Percentiles rank a stretch among this genome's conserved stretches.
Conservation (phyloP, 2,329 filamentous ascomycete species). For the Ceratocystis smalleyi region DNA sequence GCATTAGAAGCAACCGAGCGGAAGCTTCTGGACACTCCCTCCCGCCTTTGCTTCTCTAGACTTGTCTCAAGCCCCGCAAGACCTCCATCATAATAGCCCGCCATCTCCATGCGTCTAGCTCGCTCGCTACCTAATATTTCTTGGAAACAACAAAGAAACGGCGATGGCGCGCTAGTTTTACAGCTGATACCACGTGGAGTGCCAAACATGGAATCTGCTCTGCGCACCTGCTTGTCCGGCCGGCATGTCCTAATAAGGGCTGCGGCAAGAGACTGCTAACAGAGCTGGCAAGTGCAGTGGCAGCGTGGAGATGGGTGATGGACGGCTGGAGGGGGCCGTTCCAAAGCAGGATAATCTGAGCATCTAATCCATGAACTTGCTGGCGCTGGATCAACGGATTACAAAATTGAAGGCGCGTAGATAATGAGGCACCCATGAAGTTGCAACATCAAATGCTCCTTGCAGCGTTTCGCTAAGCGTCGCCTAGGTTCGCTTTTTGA, state of each 20-base stretch:
- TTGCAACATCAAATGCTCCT: constrained; percentile 27
- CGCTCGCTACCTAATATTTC: constrained; percentile 64
- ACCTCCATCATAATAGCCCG: constrained; percentile 34
- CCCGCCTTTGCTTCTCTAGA: constrained; percentile 57
- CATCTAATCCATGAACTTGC: constrained; percentile 70
- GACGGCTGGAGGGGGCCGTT: constrained; percentile 76
- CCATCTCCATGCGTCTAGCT: constrained; percentile 45
- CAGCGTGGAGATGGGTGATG: constrained; percentile 47
- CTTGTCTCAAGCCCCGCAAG: constrained; percentile 27
- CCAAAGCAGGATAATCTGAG: constrained; percentile 87
- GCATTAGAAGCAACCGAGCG: constrained; percentile 65
- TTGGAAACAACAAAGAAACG: constrained; percentile 34
- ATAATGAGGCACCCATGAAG: constrained; percentile 47
- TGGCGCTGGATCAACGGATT: constrained; percentile 50
- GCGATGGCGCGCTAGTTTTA: constrained; percentile 88
- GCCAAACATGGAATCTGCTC: constrained; percentile 79
- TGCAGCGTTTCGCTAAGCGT: too few species aligned
- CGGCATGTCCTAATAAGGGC: constrained; percentile 53
- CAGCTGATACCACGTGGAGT: constrained; percentile 86
- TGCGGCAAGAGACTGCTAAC: constrained; percentile 65
- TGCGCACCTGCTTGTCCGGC: constrained; percentile 77
- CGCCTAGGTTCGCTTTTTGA: background rate
- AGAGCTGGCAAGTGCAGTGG: constrained; percentile 62
- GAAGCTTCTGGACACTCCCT: constrained; percentile 58
- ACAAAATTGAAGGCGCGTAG: constrained; percentile 63